Evolutionary conservation across 768 basidiomycete genomes (phyloP), one percentile per base, ranked within the genome.

Genomic region (Hysterangium stoloniferum): DNA sequence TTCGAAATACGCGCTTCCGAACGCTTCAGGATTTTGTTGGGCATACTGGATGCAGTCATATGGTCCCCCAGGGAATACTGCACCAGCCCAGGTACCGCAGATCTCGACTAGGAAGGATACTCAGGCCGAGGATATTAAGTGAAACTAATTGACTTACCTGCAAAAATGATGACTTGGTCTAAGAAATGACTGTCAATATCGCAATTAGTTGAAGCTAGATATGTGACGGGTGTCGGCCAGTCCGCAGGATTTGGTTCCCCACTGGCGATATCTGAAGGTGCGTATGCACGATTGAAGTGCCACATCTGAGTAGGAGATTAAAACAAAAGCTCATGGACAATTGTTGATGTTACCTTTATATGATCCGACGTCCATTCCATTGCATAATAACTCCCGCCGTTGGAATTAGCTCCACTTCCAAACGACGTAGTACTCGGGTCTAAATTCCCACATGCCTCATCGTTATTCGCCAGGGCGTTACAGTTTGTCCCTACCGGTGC

Each of bases 311-410:
- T 34, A 34, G 15, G 34, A 20, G 33, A 20, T 42, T 45, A 28
- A 27, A 12, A n/a, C 2, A 24, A 28, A 25, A 28, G 52, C 62
- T 25, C 4, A 17, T 5, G 80, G 69, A 55, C 44, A 45, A 62
- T 56, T 1, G 80, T 80, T 17, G 77, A 65, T 31, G 57, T 58
- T 53, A 76, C 68, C 25, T 61, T 60, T 53, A 79, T 69, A 12
- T 70, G 75, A 29, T 58, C 55, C 11, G 55, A 55, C 48, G 69
- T 64, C 55, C 68, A 64, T 52, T 68, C 58, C 37, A 67, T 65
- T 15, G 70, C 73, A 48, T 60, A 76, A 29, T 76, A 69, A 29
- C 75, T 74, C 12, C 76, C 76, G 15, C 68, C 72, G 25, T 57
- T 61, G 24, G 44, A 58, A 56, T 73, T 75, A 62, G 75, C 71